Percentiles rank a stretch among this genome's conserved stretches.
phyloP scores from a whole-genome alignment of 768 basidiomycete species.

The Tephrocybe sp. region DNA sequence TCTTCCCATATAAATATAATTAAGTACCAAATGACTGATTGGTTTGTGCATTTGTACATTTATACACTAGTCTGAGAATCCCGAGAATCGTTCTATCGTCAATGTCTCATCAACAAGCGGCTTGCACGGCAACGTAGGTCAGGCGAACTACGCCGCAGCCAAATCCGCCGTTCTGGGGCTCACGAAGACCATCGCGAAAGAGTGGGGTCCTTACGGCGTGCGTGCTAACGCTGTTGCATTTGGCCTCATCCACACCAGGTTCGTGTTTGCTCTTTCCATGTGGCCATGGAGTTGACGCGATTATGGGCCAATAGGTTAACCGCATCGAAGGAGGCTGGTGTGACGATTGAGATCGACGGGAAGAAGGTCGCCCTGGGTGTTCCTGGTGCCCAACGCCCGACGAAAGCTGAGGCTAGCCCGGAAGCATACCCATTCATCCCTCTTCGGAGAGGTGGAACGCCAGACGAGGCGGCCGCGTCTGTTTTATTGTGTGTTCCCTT shows the following conservation, averaged over 20 bases:
- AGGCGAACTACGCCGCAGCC: conserved; percentile 80
- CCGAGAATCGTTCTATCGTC: conserved; percentile 72
- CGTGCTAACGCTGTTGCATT: conserved; percentile 83
- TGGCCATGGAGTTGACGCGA: neutral
- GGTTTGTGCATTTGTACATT: too few relatives aligned
- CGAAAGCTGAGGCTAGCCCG: conserved; percentile 24
- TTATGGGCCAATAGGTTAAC: conserved; percentile 52
- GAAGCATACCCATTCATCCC: conserved; percentile 51
- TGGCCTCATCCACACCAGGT: conserved; percentile 79
- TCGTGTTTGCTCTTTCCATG: conserved; percentile 9
- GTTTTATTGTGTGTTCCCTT: conserved; percentile 68
- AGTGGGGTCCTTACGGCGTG: conserved; percentile 83
- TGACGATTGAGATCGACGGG: conserved; percentile 74
- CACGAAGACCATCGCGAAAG: conserved; percentile 85
- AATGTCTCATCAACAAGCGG: conserved; percentile 85
- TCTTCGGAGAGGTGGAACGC: conserved; percentile 62
- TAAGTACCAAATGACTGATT: neutral
- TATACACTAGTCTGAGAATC: conserved; percentile 43
- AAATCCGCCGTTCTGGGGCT: conserved; percentile 78
- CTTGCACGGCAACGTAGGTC: conserved; percentile 85
- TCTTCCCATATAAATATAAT: neutral
- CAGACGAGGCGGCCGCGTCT: conserved; percentile 76
- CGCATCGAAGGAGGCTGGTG: conserved; percentile 76
- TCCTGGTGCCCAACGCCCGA: conserved; percentile 50
- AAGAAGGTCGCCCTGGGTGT: conserved; percentile 85